Evolutionary conservation across 2,329 filamentous ascomycete species (phyloP), one percentile per base, ranked within the genome.

Genomic region (Amauroascus verrucosus): DNA sequence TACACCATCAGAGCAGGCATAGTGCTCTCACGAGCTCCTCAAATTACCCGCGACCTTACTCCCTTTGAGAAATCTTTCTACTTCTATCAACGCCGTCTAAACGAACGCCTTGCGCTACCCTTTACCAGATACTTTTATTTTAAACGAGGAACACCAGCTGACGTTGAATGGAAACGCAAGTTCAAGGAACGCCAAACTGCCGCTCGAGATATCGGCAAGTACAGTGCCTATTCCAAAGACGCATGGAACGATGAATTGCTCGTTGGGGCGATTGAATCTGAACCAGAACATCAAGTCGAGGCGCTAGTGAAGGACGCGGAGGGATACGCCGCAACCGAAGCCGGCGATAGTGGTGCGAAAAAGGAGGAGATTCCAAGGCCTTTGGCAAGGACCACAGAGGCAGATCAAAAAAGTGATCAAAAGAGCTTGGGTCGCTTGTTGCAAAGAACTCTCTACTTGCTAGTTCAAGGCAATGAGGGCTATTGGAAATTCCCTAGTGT

Each of bases 61-160:
- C 78, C 87, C 11, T 97, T 98, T 71, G 93, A 98, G 71, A 86
- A 88, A 65, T 79, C 91, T 59, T 97, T 85, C 73, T 95, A 85
- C 77, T 89, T 98, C 68, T 98, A 98, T 75, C 93, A 98, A 74
- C 91, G 91, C 63, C 88, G 93, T 13, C 79, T 98, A 56, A 95
- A 97, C 70, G 93, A 98, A 76, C 86, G 93, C 41, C 78, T 95
- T 50, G 83, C 84, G 18, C 79, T 93, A 3, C 87, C 90, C 1
- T 98, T 97, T 70, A 86, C 86, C 54, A 82, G 86, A 60, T 86
- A 86, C 67, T 93, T 97, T 73, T 98, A 95, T 78, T 95, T 90
- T 80, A 95, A 95, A 76, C 83, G 83, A 61, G 87, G 88, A 65
- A 95, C 90, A 9, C 84, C 89, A 1, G 78, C 82, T 7, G 86